phyloP scores from a whole-genome alignment of 2,329 filamentous ascomycete genomes.

The Chaetomium olivaceum region DNA sequence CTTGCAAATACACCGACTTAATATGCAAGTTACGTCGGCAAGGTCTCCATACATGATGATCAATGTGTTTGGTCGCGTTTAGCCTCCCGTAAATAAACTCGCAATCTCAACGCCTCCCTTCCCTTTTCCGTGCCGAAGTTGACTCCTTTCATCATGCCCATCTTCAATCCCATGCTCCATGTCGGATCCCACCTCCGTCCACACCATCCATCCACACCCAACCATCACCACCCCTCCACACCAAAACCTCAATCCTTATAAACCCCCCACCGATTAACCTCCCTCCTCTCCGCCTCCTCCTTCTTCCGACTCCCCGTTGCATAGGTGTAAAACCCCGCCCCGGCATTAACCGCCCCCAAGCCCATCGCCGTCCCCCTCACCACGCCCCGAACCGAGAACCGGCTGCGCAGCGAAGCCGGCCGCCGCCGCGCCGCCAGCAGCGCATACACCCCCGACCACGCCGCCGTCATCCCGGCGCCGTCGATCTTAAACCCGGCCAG shows the following conservation, averaged over 20 bases:
- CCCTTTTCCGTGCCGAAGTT: not conserved
- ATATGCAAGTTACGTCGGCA: not conserved
- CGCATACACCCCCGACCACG: conserved; percentile 59
- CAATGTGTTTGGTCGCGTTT: not conserved
- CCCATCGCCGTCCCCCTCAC: conserved; percentile 55
- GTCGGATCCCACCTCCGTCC: not conserved
- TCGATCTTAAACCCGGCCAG: conserved; percentile 60
- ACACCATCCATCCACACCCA: not conserved
- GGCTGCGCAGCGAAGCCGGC: conserved; percentile 36
- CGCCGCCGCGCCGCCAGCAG: conserved; percentile 53
- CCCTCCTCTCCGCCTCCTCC: conserved; percentile 51
- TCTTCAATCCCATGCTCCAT: not conserved
- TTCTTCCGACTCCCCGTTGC: conserved; percentile 51
- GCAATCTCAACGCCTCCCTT: not conserved
- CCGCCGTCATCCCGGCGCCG: conserved; percentile 56
- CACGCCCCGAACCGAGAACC: conserved; percentile 48
- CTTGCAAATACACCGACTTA: not conserved
- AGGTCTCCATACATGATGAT: no score
- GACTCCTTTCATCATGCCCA: no score
- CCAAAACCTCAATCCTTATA: conserved; percentile 30
- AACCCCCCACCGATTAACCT: conserved; percentile 54
- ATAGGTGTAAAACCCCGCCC: conserved; percentile 55
- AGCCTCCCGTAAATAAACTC: not conserved
- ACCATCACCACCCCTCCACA: not conserved
- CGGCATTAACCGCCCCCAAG: conserved; percentile 50